Percentiles rank a stretch among this genome's conserved stretches.
phyloP scores from a whole-genome alignment of 768 basidiomycete genomes.

The Ramaria rubella region DNA sequence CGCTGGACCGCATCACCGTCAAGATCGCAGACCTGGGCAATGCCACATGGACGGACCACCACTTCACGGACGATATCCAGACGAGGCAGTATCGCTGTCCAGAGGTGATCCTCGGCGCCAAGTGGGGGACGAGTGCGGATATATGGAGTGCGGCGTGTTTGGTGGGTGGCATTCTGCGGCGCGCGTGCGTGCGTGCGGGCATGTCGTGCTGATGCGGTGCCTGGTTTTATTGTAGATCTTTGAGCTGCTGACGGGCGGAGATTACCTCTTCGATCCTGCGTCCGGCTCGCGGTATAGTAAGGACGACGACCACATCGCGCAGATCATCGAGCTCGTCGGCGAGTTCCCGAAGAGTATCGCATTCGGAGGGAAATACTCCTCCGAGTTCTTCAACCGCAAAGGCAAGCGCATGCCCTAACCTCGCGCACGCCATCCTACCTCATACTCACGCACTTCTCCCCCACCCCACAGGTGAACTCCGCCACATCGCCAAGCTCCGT shows the following conservation, averaged over 20 bases:
- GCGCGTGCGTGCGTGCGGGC: background rate
- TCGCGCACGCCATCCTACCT: background rate
- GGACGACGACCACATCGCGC: conserved; percentile 95
- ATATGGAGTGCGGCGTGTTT: conserved; percentile 96
- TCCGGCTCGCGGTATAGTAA: conserved; percentile 93
- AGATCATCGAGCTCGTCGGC: conserved; percentile 94
- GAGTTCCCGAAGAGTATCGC: conserved; percentile 81
- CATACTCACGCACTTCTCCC: background rate
- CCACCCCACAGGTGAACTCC: conserved; percentile 64
- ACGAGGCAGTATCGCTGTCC: conserved; percentile 97
- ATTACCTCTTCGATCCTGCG: conserved; percentile 97
- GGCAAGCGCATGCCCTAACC: conserved; percentile 42
- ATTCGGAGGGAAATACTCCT: conserved; percentile 85
- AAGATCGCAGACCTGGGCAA: conserved; percentile 99
- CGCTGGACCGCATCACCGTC: conserved; percentile 77
- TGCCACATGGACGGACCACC: conserved; percentile 88
- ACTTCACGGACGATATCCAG: conserved; percentile 98
- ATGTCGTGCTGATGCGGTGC: too few relatives aligned
- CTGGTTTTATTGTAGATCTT: conserved; percentile 54
- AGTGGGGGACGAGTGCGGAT: conserved; percentile 94
- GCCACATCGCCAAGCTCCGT: conserved; percentile 89
- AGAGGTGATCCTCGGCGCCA: conserved; percentile 93
- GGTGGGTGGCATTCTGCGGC: conserved; percentile 39
- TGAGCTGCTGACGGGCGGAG: conserved; percentile 92
- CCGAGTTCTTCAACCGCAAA: conserved; percentile 95